Base-by-base conservation (phyloP, 1,284 basidiomycete species). In the Trametes versicolor region DNA sequence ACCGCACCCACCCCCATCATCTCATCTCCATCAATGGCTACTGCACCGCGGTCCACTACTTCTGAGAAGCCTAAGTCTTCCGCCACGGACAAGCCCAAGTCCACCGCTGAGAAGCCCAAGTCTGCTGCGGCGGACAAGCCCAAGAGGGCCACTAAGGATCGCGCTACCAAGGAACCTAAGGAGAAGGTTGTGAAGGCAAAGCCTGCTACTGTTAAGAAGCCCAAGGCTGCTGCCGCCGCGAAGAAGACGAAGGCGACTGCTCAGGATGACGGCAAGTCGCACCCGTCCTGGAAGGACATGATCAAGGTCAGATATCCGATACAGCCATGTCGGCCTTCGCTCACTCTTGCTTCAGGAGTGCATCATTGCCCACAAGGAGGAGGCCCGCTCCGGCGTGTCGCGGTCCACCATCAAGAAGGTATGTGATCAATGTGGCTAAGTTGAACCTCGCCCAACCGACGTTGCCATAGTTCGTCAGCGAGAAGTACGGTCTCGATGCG, bases 351-450 rank as follows among this genome's bases (percentile, higher is more conserved):
- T 70, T 64, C 78, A 92, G 91, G 94, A 96, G 83, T 94, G 93
- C 73, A 94, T 97, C 79, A 79, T 84, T 64, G 86, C 84, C 49
- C 82, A 91, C 79, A 85, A 87, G 45, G 90, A 92, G 29, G 93
- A 95, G 62, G 87, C 91, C 60, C 93, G 95, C 68, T 76, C 80
- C 68, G 96, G 96, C 76, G 94, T 97, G 67, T 96, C 95, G 68
- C 92, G 96, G 59, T 90, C 91, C 60, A 90, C 91, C 72, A 94
- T 98, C 81, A 97, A 97, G 88, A 97, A 95, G 95, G 70, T 69
- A 41, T 55, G 66, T 70, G 29, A n/a, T 39, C 15, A 21, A 21
- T 55, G 58, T 58, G 62, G 37, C 57, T 27, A 17, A 50, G 17
- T 4, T 19, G 39, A 19, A 3, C 29, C 3, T 32, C 29, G 17